These are phyloP conservation scores for Dunaliella primolecta DNA, from an alignment of 139 green algal genomes.

Conservation along the genomic window DNA sequence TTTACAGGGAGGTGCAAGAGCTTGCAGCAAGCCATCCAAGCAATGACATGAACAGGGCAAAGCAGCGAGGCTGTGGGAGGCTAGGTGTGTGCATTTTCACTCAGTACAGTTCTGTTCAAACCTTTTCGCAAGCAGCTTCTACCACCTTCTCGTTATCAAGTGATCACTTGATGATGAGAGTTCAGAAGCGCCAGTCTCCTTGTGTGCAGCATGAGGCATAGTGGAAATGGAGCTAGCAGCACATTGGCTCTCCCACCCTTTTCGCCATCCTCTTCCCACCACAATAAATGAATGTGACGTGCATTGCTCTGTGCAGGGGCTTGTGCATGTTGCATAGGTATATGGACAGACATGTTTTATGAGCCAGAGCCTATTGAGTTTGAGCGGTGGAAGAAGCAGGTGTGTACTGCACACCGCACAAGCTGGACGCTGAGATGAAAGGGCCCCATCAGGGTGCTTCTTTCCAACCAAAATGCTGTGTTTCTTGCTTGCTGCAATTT, in stretches of 20 bases:
- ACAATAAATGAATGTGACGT: too few relatives aligned
- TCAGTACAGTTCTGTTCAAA: too few relatives aligned
- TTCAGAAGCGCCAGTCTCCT: too few relatives aligned
- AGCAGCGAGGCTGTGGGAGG: neutral
- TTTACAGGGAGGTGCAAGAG: neutral
- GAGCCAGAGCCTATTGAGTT: neutral
- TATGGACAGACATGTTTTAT: neutral
- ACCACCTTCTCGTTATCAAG: too few relatives aligned
- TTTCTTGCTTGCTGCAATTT: neutral
- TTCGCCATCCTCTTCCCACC: neutral
- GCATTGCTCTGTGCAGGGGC: too few relatives aligned
- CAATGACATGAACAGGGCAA: neutral
- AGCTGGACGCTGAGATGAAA: neutral
- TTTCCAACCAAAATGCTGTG: neutral
- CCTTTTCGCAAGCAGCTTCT: too few relatives aligned
- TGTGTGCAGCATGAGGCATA: too few relatives aligned
- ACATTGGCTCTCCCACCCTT: neutral
- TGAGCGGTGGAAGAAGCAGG: neutral
- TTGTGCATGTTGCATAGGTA: neutral
- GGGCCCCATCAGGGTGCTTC: neutral
- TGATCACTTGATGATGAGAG: too few relatives aligned
- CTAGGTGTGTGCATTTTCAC: neutral
- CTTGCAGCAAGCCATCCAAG: neutral
- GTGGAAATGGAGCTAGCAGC: neutral
- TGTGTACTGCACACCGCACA: neutral